Conservation (phyloP, 1,284 basidiomycete species). For the Rhodofomes roseus region DNA sequence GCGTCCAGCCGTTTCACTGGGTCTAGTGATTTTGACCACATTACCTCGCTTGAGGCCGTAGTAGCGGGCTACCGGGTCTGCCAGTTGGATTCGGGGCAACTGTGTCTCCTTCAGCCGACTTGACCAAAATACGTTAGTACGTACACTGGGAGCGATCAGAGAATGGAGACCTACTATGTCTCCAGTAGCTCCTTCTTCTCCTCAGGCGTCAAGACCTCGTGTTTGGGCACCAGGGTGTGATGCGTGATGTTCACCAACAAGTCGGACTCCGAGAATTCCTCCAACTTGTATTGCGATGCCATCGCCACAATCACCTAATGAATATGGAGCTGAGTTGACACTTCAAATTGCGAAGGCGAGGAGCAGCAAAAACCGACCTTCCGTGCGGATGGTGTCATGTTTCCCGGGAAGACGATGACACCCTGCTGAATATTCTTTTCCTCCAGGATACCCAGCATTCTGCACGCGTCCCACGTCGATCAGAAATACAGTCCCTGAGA, state of each 20-base stretch:
- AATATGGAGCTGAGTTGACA: background rate
- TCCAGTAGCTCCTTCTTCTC: constrained; percentile 88
- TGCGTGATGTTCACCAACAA: constrained; percentile 97
- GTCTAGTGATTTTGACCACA: constrained; percentile 97
- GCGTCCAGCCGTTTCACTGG: constrained; percentile 94
- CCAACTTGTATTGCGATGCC: constrained; percentile 82
- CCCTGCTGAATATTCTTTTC: constrained; percentile 88
- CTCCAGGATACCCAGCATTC: constrained; percentile 84
- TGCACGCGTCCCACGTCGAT: constrained; percentile 29
- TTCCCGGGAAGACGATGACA: constrained; percentile 94
- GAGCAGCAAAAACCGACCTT: constrained; percentile 55
- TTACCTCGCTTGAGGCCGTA: constrained; percentile 94
- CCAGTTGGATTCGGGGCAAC: constrained; percentile 92
- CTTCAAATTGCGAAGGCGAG: background rate
- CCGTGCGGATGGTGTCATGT: constrained; percentile 94
- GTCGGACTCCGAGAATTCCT: constrained; percentile 97
- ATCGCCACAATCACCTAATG: constrained; percentile 84
- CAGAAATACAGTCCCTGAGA: background rate
- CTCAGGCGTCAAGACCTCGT: constrained; percentile 83
- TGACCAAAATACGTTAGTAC: constrained; percentile 11
- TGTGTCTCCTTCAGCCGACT: constrained; percentile 98
- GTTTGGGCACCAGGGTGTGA: constrained; percentile 92
- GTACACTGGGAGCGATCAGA: background rate
- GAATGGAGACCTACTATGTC: constrained; percentile 75
- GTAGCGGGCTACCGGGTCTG: constrained; percentile 96